Base-by-base conservation (phyloP, 2,329 filamentous ascomycete species). In the Beauveria australis region DNA sequence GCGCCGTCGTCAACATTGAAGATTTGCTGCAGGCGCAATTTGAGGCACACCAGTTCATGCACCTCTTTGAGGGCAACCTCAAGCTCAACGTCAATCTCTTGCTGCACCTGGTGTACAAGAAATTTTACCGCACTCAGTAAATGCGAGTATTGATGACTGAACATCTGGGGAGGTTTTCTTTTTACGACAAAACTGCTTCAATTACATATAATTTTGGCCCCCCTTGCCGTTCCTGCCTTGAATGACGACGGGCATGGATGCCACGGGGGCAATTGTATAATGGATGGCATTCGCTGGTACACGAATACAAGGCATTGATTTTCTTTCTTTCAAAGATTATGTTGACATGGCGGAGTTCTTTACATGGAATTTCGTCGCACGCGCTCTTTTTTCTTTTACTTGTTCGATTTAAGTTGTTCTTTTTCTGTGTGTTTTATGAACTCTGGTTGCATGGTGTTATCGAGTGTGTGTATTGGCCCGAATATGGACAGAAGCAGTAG, bases 81-180 rank as follows among this genome's bases (percentile, higher is more conserved):
- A 88, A 89, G 75, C 83, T 99, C 70, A 97, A 97, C 74, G 94
- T 99, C 70, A 99, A 99, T 78, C 75, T 99, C 70, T 85, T 99
- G 76, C 80, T 99, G 79, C 94, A 99, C 81, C 80, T 97, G 74
- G 84, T 99, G 67, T 97, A 97, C 81, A 96, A 95, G 84, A 99
- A 99, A 81, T 99, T 99, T 75, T 99, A 99, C 73, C 79, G 85
- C 63, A 88, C 86, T 63, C 84, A 87, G 69, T 86, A 76, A 76
- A 30, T 37, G 33, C 33, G 33, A 37, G 33, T 37, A 14, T 37
- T 37, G 33, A 37, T 37, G 33, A 37, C 33, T 37, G 33, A 16
- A 16, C 33, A 37, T 37, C 14, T 16, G 12, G 5, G 30, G 22
- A n/a, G n/a, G 22, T 22, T 22, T 44, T 19, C n/a, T 59, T 44